Percentiles rank a stretch among this genome's conserved stretches.
Conservation (phyloP, 2,329 filamentous ascomycete species). For the Phialophora chinensis region DNA sequence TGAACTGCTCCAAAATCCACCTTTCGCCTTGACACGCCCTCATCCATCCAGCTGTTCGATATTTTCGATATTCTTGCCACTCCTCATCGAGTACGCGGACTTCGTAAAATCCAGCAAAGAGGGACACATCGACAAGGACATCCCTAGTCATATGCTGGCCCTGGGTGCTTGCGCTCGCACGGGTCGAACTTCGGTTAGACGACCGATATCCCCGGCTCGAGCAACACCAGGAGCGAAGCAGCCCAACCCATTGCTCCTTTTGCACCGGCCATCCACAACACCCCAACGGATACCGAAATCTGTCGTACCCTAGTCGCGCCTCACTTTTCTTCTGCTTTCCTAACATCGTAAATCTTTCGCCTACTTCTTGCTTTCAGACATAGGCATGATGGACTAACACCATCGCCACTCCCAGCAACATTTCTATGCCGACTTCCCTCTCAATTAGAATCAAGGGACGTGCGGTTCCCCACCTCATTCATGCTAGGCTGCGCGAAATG, state of each 20-base stretch:
- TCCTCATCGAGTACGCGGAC: conserved; percentile 25
- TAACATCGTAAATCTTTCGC: conserved; percentile 16
- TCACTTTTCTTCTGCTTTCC: conserved; percentile 25
- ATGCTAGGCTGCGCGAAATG: not conserved
- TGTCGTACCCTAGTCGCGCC: conserved; percentile 11
- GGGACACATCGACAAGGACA: not conserved
- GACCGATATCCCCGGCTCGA: conserved; percentile 10
- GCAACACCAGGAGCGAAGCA: conserved; percentile 1
- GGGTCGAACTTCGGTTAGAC: conserved; percentile 4
- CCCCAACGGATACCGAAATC: conserved; percentile 2
- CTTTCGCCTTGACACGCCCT: not conserved
- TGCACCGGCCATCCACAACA: conserved; percentile 11
- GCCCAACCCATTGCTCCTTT: conserved; percentile 14
- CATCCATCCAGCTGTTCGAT: conserved; percentile 21
- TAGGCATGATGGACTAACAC: conserved; percentile 4
- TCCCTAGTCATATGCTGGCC: not conserved
- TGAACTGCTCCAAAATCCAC: not conserved
- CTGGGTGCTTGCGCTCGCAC: conserved; percentile 5
- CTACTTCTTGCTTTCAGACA: conserved; percentile 19
- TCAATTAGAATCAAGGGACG: not conserved
- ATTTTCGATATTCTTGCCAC: conserved; percentile 21
- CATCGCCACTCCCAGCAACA: conserved; percentile 16
- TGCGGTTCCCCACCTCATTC: not conserved
- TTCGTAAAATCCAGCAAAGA: not conserved
- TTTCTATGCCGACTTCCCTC: not conserved